phyloP scores from a whole-genome alignment of 1,139 yeast genomes.

The Geotrichum klebahnii region DNA sequence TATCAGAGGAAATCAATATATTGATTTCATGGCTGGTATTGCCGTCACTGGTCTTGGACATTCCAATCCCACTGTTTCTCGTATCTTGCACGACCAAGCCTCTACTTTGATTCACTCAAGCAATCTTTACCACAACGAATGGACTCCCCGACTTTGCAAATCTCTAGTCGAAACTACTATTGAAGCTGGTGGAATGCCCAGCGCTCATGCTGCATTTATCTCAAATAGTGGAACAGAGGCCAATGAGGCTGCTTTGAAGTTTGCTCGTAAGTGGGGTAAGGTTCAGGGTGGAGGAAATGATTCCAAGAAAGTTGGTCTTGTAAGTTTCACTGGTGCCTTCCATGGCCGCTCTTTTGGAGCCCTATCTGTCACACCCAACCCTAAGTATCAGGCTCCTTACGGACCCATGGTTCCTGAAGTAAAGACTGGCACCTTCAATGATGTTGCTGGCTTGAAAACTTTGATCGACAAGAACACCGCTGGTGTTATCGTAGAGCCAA shows the following conservation, averaged over 20 bases:
- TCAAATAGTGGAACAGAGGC: conserved; percentile 97
- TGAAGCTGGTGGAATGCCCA: conserved; percentile 68
- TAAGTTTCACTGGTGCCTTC: conserved; percentile 83
- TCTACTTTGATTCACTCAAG: conserved; percentile 73
- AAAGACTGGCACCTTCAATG: conserved; percentile 56
- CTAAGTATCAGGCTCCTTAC: conserved; percentile 88
- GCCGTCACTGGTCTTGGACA: conserved; percentile 97
- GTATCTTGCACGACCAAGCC: conserved; percentile 69
- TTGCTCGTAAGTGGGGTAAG: conserved; percentile 81
- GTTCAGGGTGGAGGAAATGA: conserved; percentile 47
- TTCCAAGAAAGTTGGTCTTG: conserved; percentile 47
- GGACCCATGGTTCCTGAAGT: conserved; percentile 87
- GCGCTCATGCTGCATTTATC: conserved; percentile 79
- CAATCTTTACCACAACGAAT: conserved; percentile 77
- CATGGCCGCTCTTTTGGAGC: conserved; percentile 97
- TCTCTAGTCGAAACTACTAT: conserved; percentile 66
- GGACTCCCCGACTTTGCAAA: conserved; percentile 75
- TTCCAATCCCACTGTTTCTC: conserved; percentile 65
- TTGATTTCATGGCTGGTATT: conserved; percentile 92
- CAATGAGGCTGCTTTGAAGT: conserved; percentile 93
- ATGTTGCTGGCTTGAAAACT: conserved; percentile 54
- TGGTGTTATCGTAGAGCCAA: conserved; percentile 92
- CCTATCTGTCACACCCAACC: conserved; percentile 83
- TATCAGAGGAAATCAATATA: conserved; percentile 66
- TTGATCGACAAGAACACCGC: conserved; percentile 71